Percentiles rank a stretch among this genome's conserved stretches.
Evolutionary conservation across 495 filamentous ascomycete genomes (phyloP).

Genomic region (Xylaria sp.): DNA sequence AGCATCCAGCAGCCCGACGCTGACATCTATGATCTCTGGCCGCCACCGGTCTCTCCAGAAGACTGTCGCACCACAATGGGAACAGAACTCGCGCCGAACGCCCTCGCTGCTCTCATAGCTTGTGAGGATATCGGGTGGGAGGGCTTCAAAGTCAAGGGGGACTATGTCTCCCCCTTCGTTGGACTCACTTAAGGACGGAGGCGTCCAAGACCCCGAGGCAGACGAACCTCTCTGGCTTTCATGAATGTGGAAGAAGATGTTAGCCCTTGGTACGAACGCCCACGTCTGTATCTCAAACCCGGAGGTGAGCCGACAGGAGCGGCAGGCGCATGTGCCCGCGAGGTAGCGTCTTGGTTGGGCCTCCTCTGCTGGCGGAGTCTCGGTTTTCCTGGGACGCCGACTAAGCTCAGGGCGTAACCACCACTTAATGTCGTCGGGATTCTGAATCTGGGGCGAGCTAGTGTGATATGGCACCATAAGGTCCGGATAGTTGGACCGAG

Average conservation of each 20-base stretch:
- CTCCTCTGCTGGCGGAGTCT: neutral
- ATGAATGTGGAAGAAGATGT: constrained; percentile 56
- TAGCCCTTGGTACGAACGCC: constrained; percentile 69
- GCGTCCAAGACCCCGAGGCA: no score
- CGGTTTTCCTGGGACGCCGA: constrained; percentile 36
- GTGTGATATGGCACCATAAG: constrained; percentile 41
- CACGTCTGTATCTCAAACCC: constrained; percentile 74
- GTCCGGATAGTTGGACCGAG: constrained; percentile 44
- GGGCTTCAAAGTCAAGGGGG: constrained; percentile 17
- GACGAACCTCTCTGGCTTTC: neutral
- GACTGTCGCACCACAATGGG: constrained; percentile 67
- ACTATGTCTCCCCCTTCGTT: constrained; percentile 24
- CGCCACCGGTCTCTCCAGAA: constrained; percentile 69
- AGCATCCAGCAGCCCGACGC: constrained; percentile 64
- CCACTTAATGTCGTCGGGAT: constrained; percentile 45
- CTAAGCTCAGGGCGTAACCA: constrained; percentile 37
- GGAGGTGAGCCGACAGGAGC: constrained; percentile 64
- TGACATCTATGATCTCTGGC: constrained; percentile 69
- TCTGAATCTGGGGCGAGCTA: constrained; percentile 49
- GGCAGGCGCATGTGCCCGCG: constrained; percentile 70
- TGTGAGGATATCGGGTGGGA: neutral
- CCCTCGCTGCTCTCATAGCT: constrained; percentile 55
- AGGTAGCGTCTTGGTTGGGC: constrained; percentile 59
- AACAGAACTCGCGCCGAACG: constrained; percentile 69
- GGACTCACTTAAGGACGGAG: neutral